Evolutionary conservation across 2,329 filamentous ascomycete species (phyloP).

Genomic region (Colletotrichum chrysophilum): DNA sequence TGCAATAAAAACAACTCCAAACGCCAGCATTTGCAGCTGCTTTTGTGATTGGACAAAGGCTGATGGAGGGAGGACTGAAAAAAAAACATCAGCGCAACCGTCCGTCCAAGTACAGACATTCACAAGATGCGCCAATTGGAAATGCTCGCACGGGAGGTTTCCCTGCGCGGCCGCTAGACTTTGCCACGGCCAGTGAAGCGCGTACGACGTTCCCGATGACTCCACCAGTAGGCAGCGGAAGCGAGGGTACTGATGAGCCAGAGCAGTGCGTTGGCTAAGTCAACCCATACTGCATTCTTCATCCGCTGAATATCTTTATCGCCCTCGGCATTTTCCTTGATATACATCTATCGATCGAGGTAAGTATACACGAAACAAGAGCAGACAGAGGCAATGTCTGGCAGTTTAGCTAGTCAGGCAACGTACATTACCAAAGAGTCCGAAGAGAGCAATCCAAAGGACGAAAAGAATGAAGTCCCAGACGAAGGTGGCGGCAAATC

Average conservation of each 20-base stretch:
- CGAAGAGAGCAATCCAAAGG: slow-evolving; percentile 83
- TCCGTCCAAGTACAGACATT: not conserved
- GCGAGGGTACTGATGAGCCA: slow-evolving; percentile 72
- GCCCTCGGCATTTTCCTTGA: slow-evolving; percentile 69
- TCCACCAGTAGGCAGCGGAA: slow-evolving; percentile 63
- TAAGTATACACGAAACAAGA: not conserved
- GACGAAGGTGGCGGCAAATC: slow-evolving; percentile 59
- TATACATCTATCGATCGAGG: slow-evolving; percentile 62
- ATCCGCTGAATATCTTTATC: slow-evolving; percentile 72
- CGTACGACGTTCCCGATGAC: slow-evolving; percentile 54
- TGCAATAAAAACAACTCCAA: not conserved
- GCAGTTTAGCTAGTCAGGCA: not conserved
- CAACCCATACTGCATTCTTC: slow-evolving; percentile 88
- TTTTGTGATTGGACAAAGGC: not conserved
- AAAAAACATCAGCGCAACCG: not conserved
- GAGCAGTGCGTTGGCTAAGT: slow-evolving; percentile 74
- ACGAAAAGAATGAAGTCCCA: slow-evolving; percentile 78
- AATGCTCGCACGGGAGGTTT: not conserved
- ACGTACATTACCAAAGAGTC: slow-evolving; percentile 74
- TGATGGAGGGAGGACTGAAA: not conserved
- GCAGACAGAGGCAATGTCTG: not conserved
- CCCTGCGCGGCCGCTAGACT: slow-evolving; percentile 39
- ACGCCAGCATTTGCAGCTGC: not conserved
- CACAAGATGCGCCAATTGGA: not conserved
- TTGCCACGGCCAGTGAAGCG: slow-evolving; percentile 65